phyloP scores from a whole-genome alignment of 1,139 yeast genomes.

The Arxiozyma bovina region DNA sequence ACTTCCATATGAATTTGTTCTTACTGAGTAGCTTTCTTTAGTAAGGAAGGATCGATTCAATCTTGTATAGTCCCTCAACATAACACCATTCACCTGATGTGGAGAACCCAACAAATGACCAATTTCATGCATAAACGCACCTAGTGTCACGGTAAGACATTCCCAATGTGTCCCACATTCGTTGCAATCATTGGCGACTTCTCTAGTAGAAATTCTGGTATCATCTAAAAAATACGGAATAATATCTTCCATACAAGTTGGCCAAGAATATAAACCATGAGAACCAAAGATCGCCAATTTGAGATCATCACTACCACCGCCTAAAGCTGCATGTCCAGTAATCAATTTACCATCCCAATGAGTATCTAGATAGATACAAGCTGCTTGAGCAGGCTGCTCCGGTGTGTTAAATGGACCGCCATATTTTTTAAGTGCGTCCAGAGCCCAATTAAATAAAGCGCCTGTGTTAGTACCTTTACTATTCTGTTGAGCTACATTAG shows the following conservation, averaged over 20 bases:
- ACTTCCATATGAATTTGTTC: slow-evolving; percentile 42
- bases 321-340: slow-evolving; percentile 86
- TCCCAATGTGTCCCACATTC: slow-evolving; percentile 90
- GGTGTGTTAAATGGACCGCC: slow-evolving; percentile 49
- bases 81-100: slow-evolving; percentile 81
- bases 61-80: slow-evolving; percentile 77
- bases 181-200: slow-evolving; percentile 82
- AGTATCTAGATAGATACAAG: slow-evolving; percentile 75
- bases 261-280: slow-evolving; percentile 89
- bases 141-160: slow-evolving; percentile 73
- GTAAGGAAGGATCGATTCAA: slow-evolving; percentile 79
- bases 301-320: slow-evolving; percentile 69
- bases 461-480: slow-evolving; percentile 63
- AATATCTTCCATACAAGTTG: slow-evolving; percentile 61
- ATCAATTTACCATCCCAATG: slow-evolving; percentile 70
- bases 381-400: slow-evolving; percentile 58
- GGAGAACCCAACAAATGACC: slow-evolving; percentile 91
- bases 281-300: slow-evolving; percentile 88
- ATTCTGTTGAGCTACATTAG: slow-evolving; percentile 83
- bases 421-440: slow-evolving; percentile 51
- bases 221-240: slow-evolving; percentile 63
- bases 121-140: slow-evolving; percentile 92
- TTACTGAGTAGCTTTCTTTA: slow-evolving; percentile 49
- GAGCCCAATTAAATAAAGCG: slow-evolving; percentile 67
- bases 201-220: slow-evolving; percentile 49